Conservation (phyloP, 164 flowering plant species). For the Aristolochia contorta region DNA sequence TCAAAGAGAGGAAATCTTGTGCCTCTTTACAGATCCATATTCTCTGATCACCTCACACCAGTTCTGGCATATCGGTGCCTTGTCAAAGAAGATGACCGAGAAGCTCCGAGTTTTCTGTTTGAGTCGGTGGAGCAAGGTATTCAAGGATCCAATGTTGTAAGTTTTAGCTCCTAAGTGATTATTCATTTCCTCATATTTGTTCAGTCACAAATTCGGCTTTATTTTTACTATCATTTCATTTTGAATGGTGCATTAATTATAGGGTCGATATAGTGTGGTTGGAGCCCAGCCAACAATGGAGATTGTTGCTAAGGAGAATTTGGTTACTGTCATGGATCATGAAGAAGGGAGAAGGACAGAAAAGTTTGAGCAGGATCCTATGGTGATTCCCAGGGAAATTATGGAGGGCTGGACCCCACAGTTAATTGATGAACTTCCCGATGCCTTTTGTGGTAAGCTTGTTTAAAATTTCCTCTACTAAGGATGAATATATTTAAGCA, state of each 20-base stretch:
- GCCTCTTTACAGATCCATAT: slow-evolving; percentile 56
- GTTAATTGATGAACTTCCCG: slow-evolving; percentile 61
- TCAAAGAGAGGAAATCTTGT: slow-evolving; percentile 53
- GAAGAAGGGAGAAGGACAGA: slow-evolving; percentile 44
- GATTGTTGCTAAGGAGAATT: slow-evolving; percentile 68
- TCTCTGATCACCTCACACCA: slow-evolving; percentile 82
- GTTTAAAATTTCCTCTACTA: no score
- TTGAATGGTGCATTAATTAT: slow-evolving; percentile 3
- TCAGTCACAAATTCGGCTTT: neutral
- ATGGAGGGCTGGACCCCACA: slow-evolving; percentile 71
- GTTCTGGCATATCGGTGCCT: slow-evolving; percentile 80
- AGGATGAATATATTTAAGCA: no score
- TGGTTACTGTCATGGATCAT: slow-evolving; percentile 72
- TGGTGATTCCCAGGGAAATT: slow-evolving; percentile 49
- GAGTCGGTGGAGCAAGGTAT: slow-evolving; percentile 75
- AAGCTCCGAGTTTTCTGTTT: slow-evolving; percentile 75
- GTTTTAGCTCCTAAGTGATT: slow-evolving; percentile 1
- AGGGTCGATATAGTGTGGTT: slow-evolving; percentile 83
- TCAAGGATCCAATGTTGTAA: slow-evolving; percentile 40
- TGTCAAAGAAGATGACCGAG: slow-evolving; percentile 70
- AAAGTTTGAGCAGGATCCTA: slow-evolving; percentile 67
- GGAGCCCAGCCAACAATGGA: slow-evolving; percentile 87
- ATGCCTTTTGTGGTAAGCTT: slow-evolving; percentile 64
- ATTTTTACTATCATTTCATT: neutral
- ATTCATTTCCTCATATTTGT: no score